A percentile compares a stretch with the other conserved stretches of the same genome.
phyloP scores from a whole-genome alignment of 176 grass and related monocot species.

The Hordeum marinum region DNA sequence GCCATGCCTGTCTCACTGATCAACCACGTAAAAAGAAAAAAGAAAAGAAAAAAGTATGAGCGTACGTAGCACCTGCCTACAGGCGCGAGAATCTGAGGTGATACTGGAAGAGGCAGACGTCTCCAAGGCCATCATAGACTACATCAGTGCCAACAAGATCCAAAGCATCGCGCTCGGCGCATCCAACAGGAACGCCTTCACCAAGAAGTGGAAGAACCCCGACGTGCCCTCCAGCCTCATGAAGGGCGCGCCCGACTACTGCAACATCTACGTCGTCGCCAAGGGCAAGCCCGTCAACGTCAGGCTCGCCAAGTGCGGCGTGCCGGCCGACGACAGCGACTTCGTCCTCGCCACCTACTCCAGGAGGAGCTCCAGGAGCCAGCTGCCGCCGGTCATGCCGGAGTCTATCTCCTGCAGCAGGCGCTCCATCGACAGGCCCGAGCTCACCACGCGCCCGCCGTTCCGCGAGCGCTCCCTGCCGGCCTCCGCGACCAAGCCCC shows the following conservation, averaged over 20 bases:
- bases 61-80: neutral
- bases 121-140: conserved; percentile 68
- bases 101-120: conserved; percentile 76
- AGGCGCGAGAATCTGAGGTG: conserved; percentile 63
- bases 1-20: no score
- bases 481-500: neutral
- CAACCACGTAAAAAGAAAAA: no score
- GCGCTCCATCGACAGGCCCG: conserved; percentile 35
- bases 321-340: conserved; percentile 25
- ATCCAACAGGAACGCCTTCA: conserved; percentile 62
- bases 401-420: neutral
- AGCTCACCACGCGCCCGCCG: conserved; percentile 47
- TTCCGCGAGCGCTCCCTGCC: conserved; percentile 56
- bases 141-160: conserved; percentile 55
- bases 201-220: conserved; percentile 83
- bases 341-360: conserved; percentile 5
- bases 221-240: conserved; percentile 71
- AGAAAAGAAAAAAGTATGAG: no score
- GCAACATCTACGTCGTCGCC: conserved; percentile 70
- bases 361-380: conserved; percentile 33
- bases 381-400: conserved; percentile 31
- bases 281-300: conserved; percentile 63
- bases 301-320: conserved; percentile 54
- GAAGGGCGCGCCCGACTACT: conserved; percentile 71
- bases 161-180: conserved; percentile 71